These are phyloP conservation scores for Colletotrichum shisoi DNA, from an alignment of 2,329 filamentous ascomycete species.

Conservation along the genomic window DNA sequence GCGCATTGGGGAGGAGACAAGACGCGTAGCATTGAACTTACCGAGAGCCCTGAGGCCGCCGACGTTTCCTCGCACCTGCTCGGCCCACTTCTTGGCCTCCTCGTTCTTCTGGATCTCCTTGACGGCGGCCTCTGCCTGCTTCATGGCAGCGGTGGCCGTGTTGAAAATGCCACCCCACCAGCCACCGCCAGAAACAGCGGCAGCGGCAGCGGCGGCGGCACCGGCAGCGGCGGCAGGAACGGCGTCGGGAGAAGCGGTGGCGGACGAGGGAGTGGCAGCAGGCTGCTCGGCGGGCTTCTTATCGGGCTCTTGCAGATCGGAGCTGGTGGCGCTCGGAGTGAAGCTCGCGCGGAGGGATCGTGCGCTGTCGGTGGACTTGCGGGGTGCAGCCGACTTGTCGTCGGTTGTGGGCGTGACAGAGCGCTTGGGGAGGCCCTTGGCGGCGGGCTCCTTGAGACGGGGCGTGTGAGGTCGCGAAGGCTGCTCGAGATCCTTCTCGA, in stretches of 20 bases:
- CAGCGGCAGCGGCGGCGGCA: conserved; percentile 42
- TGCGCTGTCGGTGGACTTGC: conserved; percentile 81
- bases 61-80: conserved; percentile 90
- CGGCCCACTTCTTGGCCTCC: conserved; percentile 94
- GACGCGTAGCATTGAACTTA: conserved; percentile 52
- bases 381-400: conserved; percentile 62
- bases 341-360: conserved; percentile 75
- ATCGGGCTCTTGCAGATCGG: conserved; percentile 66
- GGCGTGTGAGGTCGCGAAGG: conserved; percentile 85
- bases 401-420: conserved; percentile 67
- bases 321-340: conserved; percentile 72
- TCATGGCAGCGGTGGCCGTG: conserved; percentile 84
- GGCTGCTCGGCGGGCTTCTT: conserved; percentile 60
- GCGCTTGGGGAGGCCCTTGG: conserved; percentile 57
- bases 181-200: conserved; percentile 66
- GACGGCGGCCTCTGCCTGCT: conserved; percentile 90
- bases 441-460: conserved; percentile 65
- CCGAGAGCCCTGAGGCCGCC: conserved; percentile 78
- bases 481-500: conserved; percentile 71
- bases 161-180: conserved; percentile 91
- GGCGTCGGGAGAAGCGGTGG: conserved; percentile 48
- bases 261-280: conserved; percentile 38
- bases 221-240: conserved; percentile 54
- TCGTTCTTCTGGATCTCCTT: conserved; percentile 97
- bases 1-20: neutral